phyloP scores from a whole-genome alignment of 169 alveolate species.

The Plasmodium relictum region DNA sequence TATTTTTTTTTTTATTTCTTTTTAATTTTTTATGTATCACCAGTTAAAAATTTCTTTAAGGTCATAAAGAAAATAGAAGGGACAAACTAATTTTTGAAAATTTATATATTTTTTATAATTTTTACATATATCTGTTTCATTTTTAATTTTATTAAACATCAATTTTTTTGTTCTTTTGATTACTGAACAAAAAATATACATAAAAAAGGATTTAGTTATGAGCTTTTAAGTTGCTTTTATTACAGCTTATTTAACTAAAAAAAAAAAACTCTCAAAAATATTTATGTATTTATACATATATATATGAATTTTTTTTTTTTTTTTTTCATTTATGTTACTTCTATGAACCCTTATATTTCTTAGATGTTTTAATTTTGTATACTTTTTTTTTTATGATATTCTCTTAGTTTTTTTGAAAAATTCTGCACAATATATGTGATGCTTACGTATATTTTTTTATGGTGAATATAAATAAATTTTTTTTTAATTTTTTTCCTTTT shows the following conservation, averaged over 20 bases:
- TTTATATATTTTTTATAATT: not conserved
- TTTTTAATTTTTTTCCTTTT: not conserved
- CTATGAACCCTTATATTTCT: constrained; percentile 13
- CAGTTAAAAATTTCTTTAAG: constrained; percentile 1
- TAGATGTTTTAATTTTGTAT: constrained; percentile 23
- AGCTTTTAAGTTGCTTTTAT: not conserved
- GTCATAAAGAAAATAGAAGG: constrained; percentile 9
- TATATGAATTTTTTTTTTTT: not conserved
- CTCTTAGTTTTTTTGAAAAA: constrained; percentile 36
- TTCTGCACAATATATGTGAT: constrained; percentile 41
- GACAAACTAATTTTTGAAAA: constrained; percentile 8
- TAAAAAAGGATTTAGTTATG: not conserved
- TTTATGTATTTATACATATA: not conserved
- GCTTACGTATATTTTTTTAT: constrained; percentile 22
- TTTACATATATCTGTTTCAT: constrained; percentile 1
- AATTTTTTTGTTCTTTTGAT: constrained; percentile 24
- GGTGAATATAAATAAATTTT: constrained; percentile 14
- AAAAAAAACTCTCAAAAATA: not conserved
- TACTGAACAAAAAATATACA: constrained; percentile 4
- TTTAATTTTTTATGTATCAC: constrained; percentile 22
- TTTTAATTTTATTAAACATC: not conserved
- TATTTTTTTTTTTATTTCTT: constrained; percentile 31
- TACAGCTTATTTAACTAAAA: not conserved
- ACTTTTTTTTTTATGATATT: constrained; percentile 9
- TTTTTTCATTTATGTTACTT: constrained; percentile 4